phyloP scores from a whole-genome alignment of 257 asterid genomes.

The Forsythia viridissima region DNA sequence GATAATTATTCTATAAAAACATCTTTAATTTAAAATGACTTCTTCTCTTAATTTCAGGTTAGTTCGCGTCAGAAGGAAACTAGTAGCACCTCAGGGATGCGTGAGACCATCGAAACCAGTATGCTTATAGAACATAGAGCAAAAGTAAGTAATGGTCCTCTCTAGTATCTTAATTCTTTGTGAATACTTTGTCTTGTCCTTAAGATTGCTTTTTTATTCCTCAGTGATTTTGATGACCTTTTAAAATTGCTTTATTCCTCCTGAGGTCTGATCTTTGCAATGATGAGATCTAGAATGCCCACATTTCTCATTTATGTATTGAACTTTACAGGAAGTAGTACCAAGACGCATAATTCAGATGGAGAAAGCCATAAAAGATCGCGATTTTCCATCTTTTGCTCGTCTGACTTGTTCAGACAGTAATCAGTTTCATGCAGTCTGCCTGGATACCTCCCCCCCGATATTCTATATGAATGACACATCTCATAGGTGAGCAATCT shows the following conservation, averaged over 20 bases:
- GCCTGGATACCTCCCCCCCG: constrained; percentile 92
- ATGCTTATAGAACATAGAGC: constrained; percentile 83
- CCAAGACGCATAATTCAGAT: constrained; percentile 80
- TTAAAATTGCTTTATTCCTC: neutral
- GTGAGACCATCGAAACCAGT: constrained; percentile 93
- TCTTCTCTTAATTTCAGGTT: constrained; percentile 60
- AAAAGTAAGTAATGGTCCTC: constrained; percentile 50
- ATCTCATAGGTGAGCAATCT: constrained; percentile 71
- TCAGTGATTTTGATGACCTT: neutral
- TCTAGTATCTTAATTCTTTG: neutral
- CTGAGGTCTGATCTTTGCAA: neutral
- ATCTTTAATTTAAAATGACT: constrained; percentile 9
- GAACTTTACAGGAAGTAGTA: constrained; percentile 73
- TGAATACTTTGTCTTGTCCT: neutral
- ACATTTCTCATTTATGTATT: neutral
- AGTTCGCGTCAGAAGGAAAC: constrained; percentile 98
- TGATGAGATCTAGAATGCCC: constrained; percentile 11
- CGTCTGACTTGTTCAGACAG: constrained; percentile 85
- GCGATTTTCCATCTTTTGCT: constrained; percentile 85
- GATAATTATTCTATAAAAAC: neutral
- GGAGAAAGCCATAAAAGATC: constrained; percentile 87
- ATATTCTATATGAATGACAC: constrained; percentile 98
- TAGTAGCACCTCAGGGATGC: constrained; percentile 99
- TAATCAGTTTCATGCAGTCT: constrained; percentile 97
- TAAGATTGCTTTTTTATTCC: neutral